A percentile compares a stretch with the other conserved stretches of the same genome.
Conservation (phyloP, 495 filamentous ascomycete genomes). For the Aspergillus taichungensis region DNA sequence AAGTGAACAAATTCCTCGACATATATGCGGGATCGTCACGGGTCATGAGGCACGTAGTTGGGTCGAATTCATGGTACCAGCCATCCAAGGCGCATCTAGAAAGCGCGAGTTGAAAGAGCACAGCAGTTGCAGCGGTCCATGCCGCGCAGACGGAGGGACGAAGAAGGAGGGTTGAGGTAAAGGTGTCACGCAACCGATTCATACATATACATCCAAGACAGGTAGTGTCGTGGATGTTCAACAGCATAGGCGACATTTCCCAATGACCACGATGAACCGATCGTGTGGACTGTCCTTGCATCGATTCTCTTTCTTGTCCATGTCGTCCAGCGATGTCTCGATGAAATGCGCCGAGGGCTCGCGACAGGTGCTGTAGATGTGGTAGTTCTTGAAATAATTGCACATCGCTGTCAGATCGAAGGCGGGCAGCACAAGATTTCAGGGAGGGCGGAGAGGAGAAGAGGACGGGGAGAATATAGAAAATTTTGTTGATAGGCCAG, state of each 20-base stretch:
- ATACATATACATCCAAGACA: not conserved
- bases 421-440: not conserved
- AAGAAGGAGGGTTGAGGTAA: too few species aligned
- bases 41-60: too few species aligned
- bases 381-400: constrained; percentile 68
- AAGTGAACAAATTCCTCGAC: too few species aligned
- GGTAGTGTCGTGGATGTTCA: constrained; percentile 2
- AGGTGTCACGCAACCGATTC: too few species aligned
- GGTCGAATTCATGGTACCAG: too few species aligned
- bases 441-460: constrained; percentile 1
- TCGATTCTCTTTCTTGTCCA: constrained; percentile 47
- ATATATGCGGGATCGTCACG: too few species aligned
- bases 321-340: constrained; percentile 55
- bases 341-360: constrained; percentile 62
- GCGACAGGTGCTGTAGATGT: constrained; percentile 63
- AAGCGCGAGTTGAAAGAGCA: too few species aligned
- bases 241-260: constrained; percentile 53
- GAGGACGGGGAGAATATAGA: not conserved
- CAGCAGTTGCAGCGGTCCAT: too few species aligned
- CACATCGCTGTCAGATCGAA: constrained; percentile 49
- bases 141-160: too few species aligned
- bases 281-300: constrained; percentile 67
- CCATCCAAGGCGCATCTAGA: too few species aligned
- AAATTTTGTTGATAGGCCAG: not conserved
- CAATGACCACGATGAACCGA: constrained; percentile 60